Base-by-base conservation (phyloP, 306 rosid genomes). In the Quillaja saponaria region DNA sequence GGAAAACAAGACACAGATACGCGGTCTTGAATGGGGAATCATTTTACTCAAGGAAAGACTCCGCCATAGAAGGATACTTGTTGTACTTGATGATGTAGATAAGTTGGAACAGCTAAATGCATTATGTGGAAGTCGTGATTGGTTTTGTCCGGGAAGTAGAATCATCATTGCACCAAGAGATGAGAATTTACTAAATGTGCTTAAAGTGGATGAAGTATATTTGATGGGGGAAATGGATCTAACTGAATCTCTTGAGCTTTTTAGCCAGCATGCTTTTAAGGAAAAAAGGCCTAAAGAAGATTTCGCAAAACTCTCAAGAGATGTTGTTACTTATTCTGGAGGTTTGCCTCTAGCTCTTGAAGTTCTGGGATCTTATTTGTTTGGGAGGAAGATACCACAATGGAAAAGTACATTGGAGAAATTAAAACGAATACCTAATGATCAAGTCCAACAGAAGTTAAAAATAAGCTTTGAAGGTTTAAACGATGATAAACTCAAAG, bases 281-380 rank as follows among this genome's bases (percentile, higher is more conserved):
- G 25, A 25, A 10, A 13, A 10, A 2, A 33, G 17, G 0, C 75
- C 75, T 4, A 9, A 0, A 0, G 41, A 69, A 35, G 66, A 16
- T 9, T 77, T 57, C 41, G 1, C 0, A 13, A 19, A 34, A 0
- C 66, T 75, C 3, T 55, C 81, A 0, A 64, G 25, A 46, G 3
- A 10, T 0, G 72, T 61, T 0, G 42, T 61, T 20, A 1, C 49
- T 39, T 75, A 71, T 7, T 68, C 67, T 45, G 57, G 72, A 5
- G 83, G 84, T 9, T 4, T 82, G 1, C 87, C 84, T 3, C 11
- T 82, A 2, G 87, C 83, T 10, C 76, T 78, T 45, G 51, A 74
- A 61, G 72, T 64, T 1, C 49, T 64, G 60, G 86, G 87, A 0
- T 82, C 79, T 11, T 68, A 60, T 21, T 55, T 82, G 8, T 39